Evolutionary conservation across 805 yeast species (phyloP).

Genomic region (Lipomyces sp.): DNA sequence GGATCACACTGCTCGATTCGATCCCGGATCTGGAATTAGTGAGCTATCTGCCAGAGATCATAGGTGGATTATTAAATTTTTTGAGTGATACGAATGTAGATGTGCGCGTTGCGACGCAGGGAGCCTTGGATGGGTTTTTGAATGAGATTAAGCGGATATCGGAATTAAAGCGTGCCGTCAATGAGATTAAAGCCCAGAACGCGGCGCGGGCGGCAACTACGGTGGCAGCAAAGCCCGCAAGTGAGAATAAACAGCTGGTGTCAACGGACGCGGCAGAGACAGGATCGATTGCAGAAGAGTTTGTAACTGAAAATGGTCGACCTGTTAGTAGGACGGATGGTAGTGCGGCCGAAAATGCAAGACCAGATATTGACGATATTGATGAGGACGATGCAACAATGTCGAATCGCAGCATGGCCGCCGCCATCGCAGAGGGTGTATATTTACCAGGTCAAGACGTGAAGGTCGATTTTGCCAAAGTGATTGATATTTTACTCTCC

Average conservation of each 20-base stretch:
- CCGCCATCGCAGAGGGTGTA: constrained; percentile 53
- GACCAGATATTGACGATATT: constrained; percentile 2
- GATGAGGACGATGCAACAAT: constrained; percentile 11
- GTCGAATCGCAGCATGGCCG: constrained; percentile 15
- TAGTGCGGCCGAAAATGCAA: not conserved
- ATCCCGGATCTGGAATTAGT: constrained; percentile 90
- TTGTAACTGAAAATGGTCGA: constrained; percentile 14
- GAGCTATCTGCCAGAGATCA: constrained; percentile 83
- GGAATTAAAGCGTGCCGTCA: constrained; percentile 57
- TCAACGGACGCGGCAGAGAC: constrained; percentile 41
- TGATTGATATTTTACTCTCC: constrained; percentile 79
- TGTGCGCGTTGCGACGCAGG: constrained; percentile 82
- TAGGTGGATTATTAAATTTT: constrained; percentile 81
- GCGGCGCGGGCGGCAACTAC: constrained; percentile 11
- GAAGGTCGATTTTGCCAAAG: constrained; percentile 74
- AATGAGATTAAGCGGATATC: constrained; percentile 81
- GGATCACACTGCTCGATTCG: constrained; percentile 91
- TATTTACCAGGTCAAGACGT: constrained; percentile 82
- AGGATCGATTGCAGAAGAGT: constrained; percentile 23
- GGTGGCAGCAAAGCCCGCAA: not conserved
- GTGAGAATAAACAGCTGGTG: constrained; percentile 39
- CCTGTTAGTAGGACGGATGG: not conserved
- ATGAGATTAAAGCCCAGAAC: constrained; percentile 15
- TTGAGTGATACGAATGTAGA: constrained; percentile 83
- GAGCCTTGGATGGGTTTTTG: constrained; percentile 71